Evolutionary conservation across 305 asterid genomes (phyloP).

Genomic region (Fraxinus paxiana): DNA sequence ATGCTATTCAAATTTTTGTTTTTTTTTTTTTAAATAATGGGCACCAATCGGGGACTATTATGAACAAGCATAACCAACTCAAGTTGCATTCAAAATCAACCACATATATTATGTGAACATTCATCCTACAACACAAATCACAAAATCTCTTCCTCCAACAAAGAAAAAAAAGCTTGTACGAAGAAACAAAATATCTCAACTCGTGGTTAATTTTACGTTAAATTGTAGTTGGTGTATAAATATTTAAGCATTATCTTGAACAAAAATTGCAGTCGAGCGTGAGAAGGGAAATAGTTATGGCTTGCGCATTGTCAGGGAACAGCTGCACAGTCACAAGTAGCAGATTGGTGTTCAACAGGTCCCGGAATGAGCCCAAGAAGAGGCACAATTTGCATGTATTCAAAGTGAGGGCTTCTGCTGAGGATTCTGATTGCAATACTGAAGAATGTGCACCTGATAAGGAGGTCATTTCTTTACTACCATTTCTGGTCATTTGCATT

Average conservation of each 20-base stretch:
- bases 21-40: too few species aligned
- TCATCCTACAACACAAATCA: not conserved
- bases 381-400: conserved; percentile 28
- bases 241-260: not conserved
- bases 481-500: not conserved
- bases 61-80: not conserved
- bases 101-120: not conserved
- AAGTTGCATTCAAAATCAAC: not conserved
- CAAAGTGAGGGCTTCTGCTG: conserved; percentile 45
- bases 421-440: conserved; percentile 60
- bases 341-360: conserved; percentile 36
- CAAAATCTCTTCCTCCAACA: not conserved
- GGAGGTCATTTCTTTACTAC: conserved; percentile 47
- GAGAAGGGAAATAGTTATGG: conserved; percentile 21
- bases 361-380: conserved; percentile 29
- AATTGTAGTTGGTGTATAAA: not conserved
- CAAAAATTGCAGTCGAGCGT: not conserved
- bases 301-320: conserved; percentile 36
- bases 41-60: too few species aligned
- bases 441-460: conserved; percentile 96
- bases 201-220: not conserved
- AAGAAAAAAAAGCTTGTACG: not conserved
- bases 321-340: conserved; percentile 36
- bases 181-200: not conserved
- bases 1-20: too few species aligned